phyloP scores from a whole-genome alignment of 106 monocot species.

The Triglochin maritima region DNA sequence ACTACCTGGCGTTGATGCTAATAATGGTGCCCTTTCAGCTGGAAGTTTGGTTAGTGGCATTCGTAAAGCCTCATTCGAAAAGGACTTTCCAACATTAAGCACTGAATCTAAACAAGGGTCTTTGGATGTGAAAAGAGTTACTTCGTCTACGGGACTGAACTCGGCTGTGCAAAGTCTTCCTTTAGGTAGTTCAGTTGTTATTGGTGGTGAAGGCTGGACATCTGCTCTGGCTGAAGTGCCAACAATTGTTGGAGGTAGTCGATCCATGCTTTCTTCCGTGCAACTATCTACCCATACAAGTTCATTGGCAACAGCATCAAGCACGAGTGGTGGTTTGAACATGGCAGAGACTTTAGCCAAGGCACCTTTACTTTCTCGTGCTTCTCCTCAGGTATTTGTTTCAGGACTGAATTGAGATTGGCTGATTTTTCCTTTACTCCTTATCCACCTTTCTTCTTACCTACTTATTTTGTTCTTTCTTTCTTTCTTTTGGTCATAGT shows the following conservation, averaged over 20 bases:
- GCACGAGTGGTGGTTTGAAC: slow-evolving; percentile 39
- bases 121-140: slow-evolving; percentile 26
- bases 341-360: slow-evolving; percentile 78
- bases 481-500: neutral
- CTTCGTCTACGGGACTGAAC: slow-evolving; percentile 27
- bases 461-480: neutral
- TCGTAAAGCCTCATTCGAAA: slow-evolving; percentile 47
- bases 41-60: slow-evolving; percentile 8
- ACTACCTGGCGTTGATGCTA: slow-evolving; percentile 7
- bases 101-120: slow-evolving; percentile 42
- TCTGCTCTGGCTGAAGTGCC: slow-evolving; percentile 63
- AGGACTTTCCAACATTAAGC: slow-evolving; percentile 66
- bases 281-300: slow-evolving; percentile 13
- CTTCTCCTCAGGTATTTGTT: slow-evolving; percentile 32
- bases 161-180: slow-evolving; percentile 34
- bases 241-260: slow-evolving; percentile 17
- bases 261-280: slow-evolving; percentile 3
- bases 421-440: neutral
- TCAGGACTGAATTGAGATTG: neutral
- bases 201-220: slow-evolving; percentile 49
- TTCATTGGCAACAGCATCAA: slow-evolving; percentile 7
- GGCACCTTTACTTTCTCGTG: slow-evolving; percentile 25
- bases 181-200: slow-evolving; percentile 16
- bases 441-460: neutral
- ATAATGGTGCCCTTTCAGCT: slow-evolving; percentile 6